A percentile compares a stretch with the other conserved stretches of the same genome.
Evolutionary conservation across 176 grass and related monocot species (phyloP).

Genomic region (Triticum timopheevii): DNA sequence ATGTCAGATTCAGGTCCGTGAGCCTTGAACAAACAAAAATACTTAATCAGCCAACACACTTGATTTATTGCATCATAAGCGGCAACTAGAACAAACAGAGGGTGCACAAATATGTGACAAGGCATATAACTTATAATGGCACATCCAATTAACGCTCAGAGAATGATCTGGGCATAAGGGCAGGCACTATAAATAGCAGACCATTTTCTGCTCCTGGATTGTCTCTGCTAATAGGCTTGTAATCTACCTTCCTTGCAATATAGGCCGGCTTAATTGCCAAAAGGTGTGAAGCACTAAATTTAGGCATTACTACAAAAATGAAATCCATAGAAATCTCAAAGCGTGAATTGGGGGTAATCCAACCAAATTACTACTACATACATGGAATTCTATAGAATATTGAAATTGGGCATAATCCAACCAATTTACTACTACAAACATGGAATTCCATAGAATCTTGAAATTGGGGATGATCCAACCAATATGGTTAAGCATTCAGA

Average conservation of each 20-base stretch:
- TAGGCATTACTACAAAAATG: not conserved
- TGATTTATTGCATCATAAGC: not conserved
- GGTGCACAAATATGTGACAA: not conserved
- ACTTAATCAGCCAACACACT: not conserved
- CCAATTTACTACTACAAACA: not conserved
- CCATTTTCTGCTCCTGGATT: not conserved
- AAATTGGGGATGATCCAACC: not conserved
- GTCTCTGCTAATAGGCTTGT: not conserved
- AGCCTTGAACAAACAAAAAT: conserved; percentile 39
- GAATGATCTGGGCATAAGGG: not conserved
- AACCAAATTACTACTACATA: not conserved
- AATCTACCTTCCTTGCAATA: not conserved
- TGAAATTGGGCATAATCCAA: not conserved
- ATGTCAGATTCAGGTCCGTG: conserved; percentile 78
- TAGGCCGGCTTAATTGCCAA: not conserved
- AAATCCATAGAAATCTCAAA: not conserved
- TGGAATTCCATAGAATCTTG: not conserved
- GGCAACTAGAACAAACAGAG: not conserved
- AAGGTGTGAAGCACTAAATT: not conserved
- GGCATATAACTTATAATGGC: not conserved
- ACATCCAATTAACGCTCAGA: not conserved
- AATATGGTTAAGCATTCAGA: not conserved
- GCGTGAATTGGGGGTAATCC: not conserved
- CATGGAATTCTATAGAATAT: not conserved
- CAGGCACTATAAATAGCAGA: not conserved